Conservation (phyloP, 345 rosid species). For the Syzygium oleosum region DNA sequence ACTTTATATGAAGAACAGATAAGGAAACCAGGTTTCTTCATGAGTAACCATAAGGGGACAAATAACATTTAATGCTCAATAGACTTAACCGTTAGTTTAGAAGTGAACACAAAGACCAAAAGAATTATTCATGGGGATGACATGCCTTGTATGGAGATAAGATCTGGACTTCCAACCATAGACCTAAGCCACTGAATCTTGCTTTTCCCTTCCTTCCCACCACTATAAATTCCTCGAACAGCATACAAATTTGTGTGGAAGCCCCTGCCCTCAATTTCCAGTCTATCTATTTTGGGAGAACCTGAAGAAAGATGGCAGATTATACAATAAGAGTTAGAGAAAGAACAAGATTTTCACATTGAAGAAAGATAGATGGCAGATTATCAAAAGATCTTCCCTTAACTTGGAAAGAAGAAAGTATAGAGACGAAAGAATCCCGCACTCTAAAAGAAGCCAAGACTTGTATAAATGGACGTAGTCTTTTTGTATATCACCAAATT, state of each 20-base stretch:
- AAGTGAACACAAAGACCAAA: neutral
- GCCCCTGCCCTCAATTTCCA: slow-evolving; percentile 94
- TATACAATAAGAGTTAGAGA: neutral
- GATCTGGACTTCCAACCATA: slow-evolving; percentile 98
- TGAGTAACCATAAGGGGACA: neutral
- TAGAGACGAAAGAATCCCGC: neutral
- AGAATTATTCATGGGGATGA: neutral
- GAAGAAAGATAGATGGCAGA: neutral
- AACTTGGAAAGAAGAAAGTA: neutral
- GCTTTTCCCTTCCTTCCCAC: slow-evolving; percentile 97
- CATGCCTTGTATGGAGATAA: slow-evolving; percentile 86
- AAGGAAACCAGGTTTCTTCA: neutral
- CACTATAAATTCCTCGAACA: slow-evolving; percentile 73
- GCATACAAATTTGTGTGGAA: slow-evolving; percentile 90
- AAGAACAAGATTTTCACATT: neutral
- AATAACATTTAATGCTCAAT: neutral
- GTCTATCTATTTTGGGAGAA: slow-evolving; percentile 73
- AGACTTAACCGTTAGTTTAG: neutral
- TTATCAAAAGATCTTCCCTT: neutral
- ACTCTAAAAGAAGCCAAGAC: neutral
- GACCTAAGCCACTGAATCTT: slow-evolving; percentile 95
- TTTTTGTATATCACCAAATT: neutral
- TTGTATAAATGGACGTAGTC: neutral
- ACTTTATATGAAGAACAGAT: neutral
- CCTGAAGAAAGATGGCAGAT: slow-evolving; percentile 30